Evolutionary conservation across 768 basidiomycete genomes (phyloP).

Genomic region (Mycena alexandri): DNA sequence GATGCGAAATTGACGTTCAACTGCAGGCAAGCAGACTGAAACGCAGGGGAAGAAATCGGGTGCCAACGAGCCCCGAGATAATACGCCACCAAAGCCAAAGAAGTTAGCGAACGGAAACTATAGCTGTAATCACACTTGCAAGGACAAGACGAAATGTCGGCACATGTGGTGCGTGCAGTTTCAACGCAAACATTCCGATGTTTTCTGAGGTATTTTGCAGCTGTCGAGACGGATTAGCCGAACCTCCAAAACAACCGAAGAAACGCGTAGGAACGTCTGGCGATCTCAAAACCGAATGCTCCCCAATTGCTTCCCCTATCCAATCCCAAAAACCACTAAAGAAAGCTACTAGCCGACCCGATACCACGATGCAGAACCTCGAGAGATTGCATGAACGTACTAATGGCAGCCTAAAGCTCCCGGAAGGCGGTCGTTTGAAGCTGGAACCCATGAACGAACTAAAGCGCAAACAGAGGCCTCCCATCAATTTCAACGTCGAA

Average conservation of each 20-base stretch:
- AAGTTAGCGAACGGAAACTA: conserved; percentile 74
- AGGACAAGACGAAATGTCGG: conserved; percentile 79
- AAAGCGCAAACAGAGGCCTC: conserved; percentile 47
- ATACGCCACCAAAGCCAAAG: conserved; percentile 40
- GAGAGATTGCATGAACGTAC: conserved; percentile 59
- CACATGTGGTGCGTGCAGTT: conserved; percentile 75
- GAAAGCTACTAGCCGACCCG: conserved; percentile 42
- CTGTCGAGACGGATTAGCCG: conserved; percentile 77
- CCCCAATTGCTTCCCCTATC: conserved; percentile 21
- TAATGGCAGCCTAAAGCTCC: conserved; percentile 54
- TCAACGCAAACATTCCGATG: neutral
- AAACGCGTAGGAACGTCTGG: conserved; percentile 26
- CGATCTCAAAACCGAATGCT: neutral
- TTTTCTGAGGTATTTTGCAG: conserved; percentile 52
- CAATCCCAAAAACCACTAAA: conserved; percentile 32
- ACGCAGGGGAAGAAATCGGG: conserved; percentile 11
- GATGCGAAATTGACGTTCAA: neutral
- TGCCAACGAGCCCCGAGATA: neutral
- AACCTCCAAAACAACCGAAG: conserved; percentile 56
- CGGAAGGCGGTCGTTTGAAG: conserved; percentile 60
- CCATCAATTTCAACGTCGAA: conserved; percentile 64
- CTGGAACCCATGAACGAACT: conserved; percentile 45
- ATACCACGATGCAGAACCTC: conserved; percentile 53
- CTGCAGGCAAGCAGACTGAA: conserved; percentile 27
- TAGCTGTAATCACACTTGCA: conserved; percentile 85